Percentiles rank a stretch among this genome's conserved stretches.
phyloP scores from a whole-genome alignment of 805 yeast species.

The Lachancea nothofagi region DNA sequence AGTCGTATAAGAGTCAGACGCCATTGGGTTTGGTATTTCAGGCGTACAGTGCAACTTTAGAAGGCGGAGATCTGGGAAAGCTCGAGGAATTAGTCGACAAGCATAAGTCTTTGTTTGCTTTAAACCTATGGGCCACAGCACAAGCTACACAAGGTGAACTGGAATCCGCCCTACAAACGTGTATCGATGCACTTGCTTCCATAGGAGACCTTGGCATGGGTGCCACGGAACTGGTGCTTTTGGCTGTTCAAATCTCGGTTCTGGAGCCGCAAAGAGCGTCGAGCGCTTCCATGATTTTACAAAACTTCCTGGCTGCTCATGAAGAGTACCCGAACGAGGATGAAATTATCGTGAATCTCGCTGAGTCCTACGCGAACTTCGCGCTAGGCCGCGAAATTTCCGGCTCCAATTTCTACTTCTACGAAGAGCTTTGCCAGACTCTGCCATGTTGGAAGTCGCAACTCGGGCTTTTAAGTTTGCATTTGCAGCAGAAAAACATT shows the following conservation, averaged over 20 bases:
- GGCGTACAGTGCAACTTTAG: constrained; percentile 25
- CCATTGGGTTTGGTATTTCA: constrained; percentile 28
- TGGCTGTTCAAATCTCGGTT: constrained; percentile 38
- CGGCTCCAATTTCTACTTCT: constrained; percentile 51
- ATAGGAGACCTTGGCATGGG: constrained; percentile 38
- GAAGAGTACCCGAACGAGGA: constrained; percentile 52
- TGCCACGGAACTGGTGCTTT: constrained; percentile 37
- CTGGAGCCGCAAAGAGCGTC: constrained; percentile 32
- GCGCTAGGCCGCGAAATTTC: constrained; percentile 37
- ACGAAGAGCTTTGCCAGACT: constrained; percentile 69
- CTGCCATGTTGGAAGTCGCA: constrained; percentile 47
- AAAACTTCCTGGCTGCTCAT: constrained; percentile 39
- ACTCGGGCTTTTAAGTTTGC: constrained; percentile 63
- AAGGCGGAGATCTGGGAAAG: constrained; percentile 11
- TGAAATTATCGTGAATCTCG: constrained; percentile 67
- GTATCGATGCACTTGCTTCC: constrained; percentile 39
- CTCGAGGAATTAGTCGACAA: constrained; percentile 16
- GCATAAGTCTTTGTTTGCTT: constrained; percentile 20
- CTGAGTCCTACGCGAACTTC: constrained; percentile 66
- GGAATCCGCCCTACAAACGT: constrained; percentile 35
- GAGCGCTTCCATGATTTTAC: constrained; percentile 42
- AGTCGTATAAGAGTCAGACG: constrained; percentile 15
- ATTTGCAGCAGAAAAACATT: constrained; percentile 69
- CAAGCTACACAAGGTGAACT: constrained; percentile 25
- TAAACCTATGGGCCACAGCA: constrained; percentile 27